phyloP scores from a whole-genome alignment of 176 grass and related monocot species.

The Lolium perenne region DNA sequence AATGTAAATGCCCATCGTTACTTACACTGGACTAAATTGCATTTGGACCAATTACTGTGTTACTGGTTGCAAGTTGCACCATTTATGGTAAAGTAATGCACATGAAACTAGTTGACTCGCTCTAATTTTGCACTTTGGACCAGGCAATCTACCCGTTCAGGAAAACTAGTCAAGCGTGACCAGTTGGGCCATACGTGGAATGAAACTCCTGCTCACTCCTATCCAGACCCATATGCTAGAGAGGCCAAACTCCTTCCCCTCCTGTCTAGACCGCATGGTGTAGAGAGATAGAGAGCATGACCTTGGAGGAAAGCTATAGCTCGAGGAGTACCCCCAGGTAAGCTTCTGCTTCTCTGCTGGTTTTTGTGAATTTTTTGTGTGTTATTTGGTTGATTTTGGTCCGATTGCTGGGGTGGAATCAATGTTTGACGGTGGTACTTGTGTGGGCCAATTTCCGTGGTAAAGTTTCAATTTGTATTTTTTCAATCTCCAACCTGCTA shows the following conservation, averaged over 20 bases:
- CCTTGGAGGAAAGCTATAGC: background rate
- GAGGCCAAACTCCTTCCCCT: background rate
- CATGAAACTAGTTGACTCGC: background rate
- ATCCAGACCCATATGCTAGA: background rate
- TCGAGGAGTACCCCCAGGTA: background rate
- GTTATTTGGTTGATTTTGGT: background rate
- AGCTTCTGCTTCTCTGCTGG: background rate
- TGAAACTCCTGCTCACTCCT: background rate
- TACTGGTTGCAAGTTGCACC: background rate
- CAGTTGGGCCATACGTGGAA: background rate
- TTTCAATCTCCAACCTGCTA: conserved; percentile 12
- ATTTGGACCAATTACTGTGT: conserved; percentile 2
- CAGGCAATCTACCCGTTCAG: background rate
- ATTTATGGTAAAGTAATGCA: background rate
- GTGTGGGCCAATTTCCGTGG: background rate
- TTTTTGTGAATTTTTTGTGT: background rate
- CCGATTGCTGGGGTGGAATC: background rate
- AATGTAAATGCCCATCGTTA: background rate
- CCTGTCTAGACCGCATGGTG: background rate
- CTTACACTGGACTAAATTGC: background rate
- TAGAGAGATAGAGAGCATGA: background rate
- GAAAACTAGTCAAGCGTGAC: background rate
- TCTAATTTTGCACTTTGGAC: conserved; percentile 17
- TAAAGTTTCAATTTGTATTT: background rate
- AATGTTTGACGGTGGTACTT: background rate